A percentile compares a stretch with the other conserved stretches of the same genome.
phyloP scores from a whole-genome alignment of 371 early-diverging fungal species.

The Mortierella sp. region DNA sequence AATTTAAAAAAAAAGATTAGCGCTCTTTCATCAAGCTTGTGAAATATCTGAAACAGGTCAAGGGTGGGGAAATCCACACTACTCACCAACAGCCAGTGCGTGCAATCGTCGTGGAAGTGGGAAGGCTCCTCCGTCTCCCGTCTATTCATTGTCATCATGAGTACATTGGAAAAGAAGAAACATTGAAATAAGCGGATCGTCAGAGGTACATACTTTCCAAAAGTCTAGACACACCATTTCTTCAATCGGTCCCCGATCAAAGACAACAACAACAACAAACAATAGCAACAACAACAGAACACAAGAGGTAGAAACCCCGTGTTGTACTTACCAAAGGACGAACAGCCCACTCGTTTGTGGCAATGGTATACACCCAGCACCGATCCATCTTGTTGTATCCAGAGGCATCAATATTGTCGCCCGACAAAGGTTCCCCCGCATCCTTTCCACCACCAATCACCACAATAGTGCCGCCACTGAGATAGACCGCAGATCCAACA shows the following conservation, averaged over 20 bases:
- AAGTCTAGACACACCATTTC: constrained; percentile 2
- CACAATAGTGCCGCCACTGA: constrained; percentile 33
- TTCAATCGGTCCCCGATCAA: neutral
- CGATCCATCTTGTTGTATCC: constrained; percentile 51
- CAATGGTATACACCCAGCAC: constrained; percentile 41
- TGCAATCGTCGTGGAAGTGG: constrained; percentile 40
- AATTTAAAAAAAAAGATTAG: neutral
- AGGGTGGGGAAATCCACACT: neutral
- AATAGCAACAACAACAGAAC: neutral
- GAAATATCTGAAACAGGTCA: neutral
- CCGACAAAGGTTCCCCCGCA: constrained; percentile 7
- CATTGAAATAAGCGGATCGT: neutral
- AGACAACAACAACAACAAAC: neutral
- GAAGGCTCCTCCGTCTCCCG: constrained; percentile 21
- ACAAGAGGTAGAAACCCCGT: neutral
- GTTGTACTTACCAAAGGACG: constrained; percentile 28
- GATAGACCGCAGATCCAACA: constrained; percentile 37
- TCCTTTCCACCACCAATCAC: constrained; percentile 43
- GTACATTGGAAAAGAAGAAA: neutral
- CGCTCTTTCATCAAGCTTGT: neutral
- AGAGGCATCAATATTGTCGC: constrained; percentile 35
- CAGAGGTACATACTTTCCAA: neutral
- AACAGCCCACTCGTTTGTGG: constrained; percentile 32
- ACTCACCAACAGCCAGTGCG: constrained; percentile 41
- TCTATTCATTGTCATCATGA: constrained; percentile 19